phyloP scores from a whole-genome alignment of 345 rosid genomes.

The Syzygium aromaticum region DNA sequence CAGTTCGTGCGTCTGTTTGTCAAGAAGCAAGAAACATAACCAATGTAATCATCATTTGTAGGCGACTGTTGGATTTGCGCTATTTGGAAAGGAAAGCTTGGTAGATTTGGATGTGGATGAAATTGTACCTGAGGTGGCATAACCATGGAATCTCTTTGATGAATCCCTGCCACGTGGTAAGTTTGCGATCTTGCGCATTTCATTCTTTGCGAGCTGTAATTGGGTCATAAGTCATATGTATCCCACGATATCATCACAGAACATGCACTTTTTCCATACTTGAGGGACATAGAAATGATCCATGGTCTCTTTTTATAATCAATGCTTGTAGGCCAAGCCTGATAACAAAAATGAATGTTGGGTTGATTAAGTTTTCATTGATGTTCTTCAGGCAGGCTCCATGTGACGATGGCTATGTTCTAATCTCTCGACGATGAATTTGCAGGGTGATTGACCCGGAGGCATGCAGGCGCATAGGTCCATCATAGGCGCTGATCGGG shows the following conservation, averaged over 20 bases:
- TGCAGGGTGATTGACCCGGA: neutral
- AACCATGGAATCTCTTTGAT: neutral
- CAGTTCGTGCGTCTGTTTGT: neutral
- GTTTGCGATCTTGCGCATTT: neutral
- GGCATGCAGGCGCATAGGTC: neutral
- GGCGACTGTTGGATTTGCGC: constrained; percentile 77
- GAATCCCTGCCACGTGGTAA: neutral
- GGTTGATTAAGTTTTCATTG: neutral
- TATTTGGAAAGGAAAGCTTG: constrained; percentile 82
- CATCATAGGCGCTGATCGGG: neutral
- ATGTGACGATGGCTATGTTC: neutral
- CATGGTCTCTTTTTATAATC: neutral
- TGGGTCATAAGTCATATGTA: neutral
- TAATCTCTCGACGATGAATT: neutral
- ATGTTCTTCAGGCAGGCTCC: neutral
- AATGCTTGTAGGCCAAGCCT: neutral
- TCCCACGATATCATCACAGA: neutral
- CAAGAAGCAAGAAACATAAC: neutral
- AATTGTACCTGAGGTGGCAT: constrained; percentile 41
- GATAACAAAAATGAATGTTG: neutral
- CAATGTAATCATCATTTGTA: constrained; percentile 14
- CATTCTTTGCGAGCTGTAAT: neutral
- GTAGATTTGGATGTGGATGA: constrained; percentile 69
- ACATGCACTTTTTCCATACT: neutral
- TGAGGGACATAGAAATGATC: neutral